Evolutionary conservation across 2,329 filamentous ascomycete species (phyloP), one percentile per base, ranked within the genome.

Genomic region (Nothopassalora personata): DNA sequence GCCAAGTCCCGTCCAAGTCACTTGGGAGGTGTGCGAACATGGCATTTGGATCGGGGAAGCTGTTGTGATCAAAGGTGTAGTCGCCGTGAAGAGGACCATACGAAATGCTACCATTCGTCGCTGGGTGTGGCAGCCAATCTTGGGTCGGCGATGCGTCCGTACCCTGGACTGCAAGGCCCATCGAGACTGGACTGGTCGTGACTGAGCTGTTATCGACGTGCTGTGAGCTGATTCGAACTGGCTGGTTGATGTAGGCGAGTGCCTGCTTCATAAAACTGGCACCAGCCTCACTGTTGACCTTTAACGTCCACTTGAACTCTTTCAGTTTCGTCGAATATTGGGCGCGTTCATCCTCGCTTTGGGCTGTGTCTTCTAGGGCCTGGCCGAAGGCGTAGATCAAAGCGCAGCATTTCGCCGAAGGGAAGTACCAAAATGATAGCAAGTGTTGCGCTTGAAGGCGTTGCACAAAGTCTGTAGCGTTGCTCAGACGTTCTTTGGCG

Each of bases 391-490:
- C 72, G 9, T 75, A 73, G 8, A 78, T 70, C n/a, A 78, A 68
- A 1, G 73, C 72, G 53, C 77, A 73, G 60, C 74, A 75, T 65
- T 76, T 74, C 28, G 74, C 73, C 4, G 76, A 77, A 5, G 75
- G 72, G 15, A 74, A 79, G 59, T 76, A 78, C 77, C 77, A 80
- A 67, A 79, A 79, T 0, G 76, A 76, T 36, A 76, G 73, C 7
- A 79, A 70, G 50, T 80, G 77, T 33, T 76, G 74, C 5, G 76
- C 74, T 39, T 76, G 75, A 5, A 80, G 68, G 18, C 71, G 67
- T 34, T 76, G 73, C n/a, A 79, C 71, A 57, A 80, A 78, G 18
- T 74, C 73, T 61, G 78, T 75, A n/a, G 76, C 75, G 15, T 74
- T 76, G 36, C 70, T 70, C 31, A 79, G 73, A 5, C 77, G 73